phyloP scores from a whole-genome alignment of 1,139 yeast genomes.

The Pichiaceae sp. region DNA sequence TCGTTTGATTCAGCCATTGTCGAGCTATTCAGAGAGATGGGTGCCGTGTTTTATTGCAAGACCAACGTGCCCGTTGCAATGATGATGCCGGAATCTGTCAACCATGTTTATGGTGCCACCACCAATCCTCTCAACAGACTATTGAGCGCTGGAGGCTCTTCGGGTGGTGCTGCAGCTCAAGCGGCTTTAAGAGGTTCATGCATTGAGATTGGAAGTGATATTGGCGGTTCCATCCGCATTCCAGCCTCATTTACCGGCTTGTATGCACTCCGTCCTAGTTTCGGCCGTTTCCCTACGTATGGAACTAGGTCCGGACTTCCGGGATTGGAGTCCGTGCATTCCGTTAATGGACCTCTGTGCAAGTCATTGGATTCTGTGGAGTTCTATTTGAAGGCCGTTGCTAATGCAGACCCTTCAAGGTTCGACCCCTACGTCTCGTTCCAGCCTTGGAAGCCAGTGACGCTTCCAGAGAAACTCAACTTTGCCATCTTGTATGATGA shows the following conservation, averaged over 20 bases:
- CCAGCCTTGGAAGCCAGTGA: constrained; percentile 26
- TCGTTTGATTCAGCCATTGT: constrained; percentile 29
- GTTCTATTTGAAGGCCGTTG: constrained; percentile 23
- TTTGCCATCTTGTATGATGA: constrained; percentile 30
- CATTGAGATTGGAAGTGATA: constrained; percentile 52
- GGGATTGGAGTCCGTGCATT: constrained; percentile 28
- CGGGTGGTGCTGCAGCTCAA: constrained; percentile 57
- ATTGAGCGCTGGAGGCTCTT: constrained; percentile 46
- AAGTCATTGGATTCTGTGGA: constrained; percentile 25
- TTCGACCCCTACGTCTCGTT: constrained; percentile 26
- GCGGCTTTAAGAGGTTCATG: constrained; percentile 38
- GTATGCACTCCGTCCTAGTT: constrained; percentile 43
- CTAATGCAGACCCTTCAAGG: constrained; percentile 24
- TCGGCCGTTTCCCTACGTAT: constrained; percentile 37
- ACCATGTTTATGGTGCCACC: constrained; percentile 37
- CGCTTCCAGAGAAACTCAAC: constrained; percentile 19
- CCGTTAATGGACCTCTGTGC: constrained; percentile 31
- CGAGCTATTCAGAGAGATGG: constrained; percentile 30
- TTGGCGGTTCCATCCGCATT: constrained; percentile 52
- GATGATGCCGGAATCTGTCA: constrained; percentile 40
- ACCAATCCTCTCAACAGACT: constrained; percentile 35
- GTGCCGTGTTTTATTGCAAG: constrained; percentile 47
- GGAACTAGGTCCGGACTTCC: constrained; percentile 29
- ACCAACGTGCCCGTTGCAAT: constrained; percentile 52
- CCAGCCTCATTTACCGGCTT: constrained; percentile 48